These are phyloP conservation scores for Micromonas pusilla DNA, from an alignment of 139 green algal species.

Conservation along the genomic window DNA sequence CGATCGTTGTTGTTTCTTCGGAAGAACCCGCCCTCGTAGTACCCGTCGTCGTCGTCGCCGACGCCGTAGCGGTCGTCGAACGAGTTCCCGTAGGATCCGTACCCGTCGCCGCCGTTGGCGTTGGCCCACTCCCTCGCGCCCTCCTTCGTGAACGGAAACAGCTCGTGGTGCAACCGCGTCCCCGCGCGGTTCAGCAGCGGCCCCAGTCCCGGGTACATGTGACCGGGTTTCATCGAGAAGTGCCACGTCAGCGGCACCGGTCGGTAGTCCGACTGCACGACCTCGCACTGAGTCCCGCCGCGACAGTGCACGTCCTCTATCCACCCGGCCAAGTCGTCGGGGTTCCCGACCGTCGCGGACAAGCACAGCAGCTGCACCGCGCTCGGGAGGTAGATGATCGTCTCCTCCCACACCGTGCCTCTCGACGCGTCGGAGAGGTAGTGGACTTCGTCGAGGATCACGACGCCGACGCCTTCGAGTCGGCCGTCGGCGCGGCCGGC, in stretches of 20 bases:
- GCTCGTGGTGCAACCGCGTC: background rate
- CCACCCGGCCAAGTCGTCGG: conserved; percentile 85
- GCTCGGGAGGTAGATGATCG: conserved; percentile 88
- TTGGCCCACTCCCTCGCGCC: background rate
- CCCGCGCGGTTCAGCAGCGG: conserved; percentile 4
- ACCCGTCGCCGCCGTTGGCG: background rate
- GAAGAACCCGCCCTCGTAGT: background rate
- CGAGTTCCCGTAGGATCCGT: background rate
- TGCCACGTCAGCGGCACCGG: conserved; percentile 90
- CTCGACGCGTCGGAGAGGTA: conserved; percentile 71
- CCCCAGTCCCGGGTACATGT: background rate
- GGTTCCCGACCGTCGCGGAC: conserved; percentile 90
- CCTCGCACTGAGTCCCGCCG: conserved; percentile 29
- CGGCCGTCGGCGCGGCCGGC: conserved; percentile 30
- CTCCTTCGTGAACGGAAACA: conserved; percentile 20
- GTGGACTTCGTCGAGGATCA: conserved; percentile 94
- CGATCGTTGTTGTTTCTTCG: background rate
- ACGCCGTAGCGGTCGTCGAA: background rate
- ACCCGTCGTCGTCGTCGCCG: background rate
- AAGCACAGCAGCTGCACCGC: conserved; percentile 84
- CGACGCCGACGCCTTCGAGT: conserved; percentile 71
- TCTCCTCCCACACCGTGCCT: conserved; percentile 94
- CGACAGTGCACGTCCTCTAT: conserved; percentile 66
- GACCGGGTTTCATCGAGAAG: conserved; percentile 47
- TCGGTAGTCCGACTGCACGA: conserved; percentile 66